Evolutionary conservation across 805 yeast species (phyloP).

Genomic region (Komagataella phaffii): DNA sequence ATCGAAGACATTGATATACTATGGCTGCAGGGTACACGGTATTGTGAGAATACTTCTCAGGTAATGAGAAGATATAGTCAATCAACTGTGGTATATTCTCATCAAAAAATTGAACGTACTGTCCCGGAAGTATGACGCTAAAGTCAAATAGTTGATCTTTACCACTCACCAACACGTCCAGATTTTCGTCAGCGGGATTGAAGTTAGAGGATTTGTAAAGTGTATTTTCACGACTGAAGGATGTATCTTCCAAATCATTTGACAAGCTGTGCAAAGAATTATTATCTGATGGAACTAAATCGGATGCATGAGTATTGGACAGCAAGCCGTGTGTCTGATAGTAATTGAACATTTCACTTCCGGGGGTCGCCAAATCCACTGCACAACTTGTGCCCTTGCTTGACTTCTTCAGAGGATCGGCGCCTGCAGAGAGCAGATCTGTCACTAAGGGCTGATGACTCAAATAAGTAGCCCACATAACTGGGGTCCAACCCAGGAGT

Average conservation of each 20-base stretch:
- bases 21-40: conserved; percentile 56
- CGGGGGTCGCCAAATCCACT: conserved; percentile 41
- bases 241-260: conserved; percentile 7
- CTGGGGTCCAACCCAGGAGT: conserved; percentile 44
- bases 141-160: conserved; percentile 35
- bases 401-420: conserved; percentile 36
- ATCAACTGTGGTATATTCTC: conserved; percentile 35
- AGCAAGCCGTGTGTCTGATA: conserved; percentile 38
- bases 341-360: conserved; percentile 42
- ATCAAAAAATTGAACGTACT: conserved; percentile 50
- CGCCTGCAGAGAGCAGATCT: conserved; percentile 46
- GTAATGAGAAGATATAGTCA: conserved; percentile 31
- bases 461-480: conserved; percentile 79
- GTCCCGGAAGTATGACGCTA: conserved; percentile 37
- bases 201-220: conserved; percentile 13
- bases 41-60: conserved; percentile 31
- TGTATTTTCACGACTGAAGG: conserved; percentile 5
- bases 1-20: conserved; percentile 56
- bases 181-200: conserved; percentile 17
- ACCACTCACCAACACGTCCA: conserved; percentile 15
- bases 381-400: conserved; percentile 32
- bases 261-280: conserved; percentile 6
- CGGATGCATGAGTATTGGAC: not conserved
- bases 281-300: not conserved
- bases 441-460: conserved; percentile 41